Percentiles rank a stretch among this genome's conserved stretches.
These are phyloP conservation scores for Acanthamoeba lenticulata DNA, from an alignment of 208 protist species.

Conservation along the genomic window DNA sequence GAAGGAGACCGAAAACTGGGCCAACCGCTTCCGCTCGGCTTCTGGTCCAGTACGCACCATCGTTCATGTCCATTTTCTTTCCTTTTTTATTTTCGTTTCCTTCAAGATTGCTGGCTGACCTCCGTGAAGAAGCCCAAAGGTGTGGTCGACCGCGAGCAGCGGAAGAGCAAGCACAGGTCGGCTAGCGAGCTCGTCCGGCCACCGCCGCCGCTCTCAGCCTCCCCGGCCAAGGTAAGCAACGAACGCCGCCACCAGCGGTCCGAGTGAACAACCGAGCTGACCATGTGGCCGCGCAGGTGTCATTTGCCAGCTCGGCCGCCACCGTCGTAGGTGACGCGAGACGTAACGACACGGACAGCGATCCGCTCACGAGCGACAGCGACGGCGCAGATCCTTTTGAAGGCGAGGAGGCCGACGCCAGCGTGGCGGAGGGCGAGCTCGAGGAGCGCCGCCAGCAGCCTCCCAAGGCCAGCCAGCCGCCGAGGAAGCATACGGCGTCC, in stretches of 20 bases:
- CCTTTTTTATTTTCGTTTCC: too few relatives aligned
- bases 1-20: background rate
- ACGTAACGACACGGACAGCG: constrained; percentile 6
- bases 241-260: too few relatives aligned
- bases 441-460: background rate
- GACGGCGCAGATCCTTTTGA: background rate
- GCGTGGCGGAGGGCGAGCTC: background rate
- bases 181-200: background rate
- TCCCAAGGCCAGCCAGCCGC: background rate
- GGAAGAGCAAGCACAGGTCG: background rate
- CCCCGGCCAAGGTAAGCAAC: too few relatives aligned
- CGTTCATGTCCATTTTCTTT: too few relatives aligned
- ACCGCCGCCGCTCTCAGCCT: background rate
- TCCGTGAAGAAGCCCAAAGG: too few relatives aligned
- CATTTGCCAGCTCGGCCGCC: background rate
- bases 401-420: background rate
- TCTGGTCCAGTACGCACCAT: background rate
- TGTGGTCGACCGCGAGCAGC: too few relatives aligned
- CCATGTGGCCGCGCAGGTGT: too few relatives aligned
- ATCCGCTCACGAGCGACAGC: background rate
- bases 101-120: too few relatives aligned
- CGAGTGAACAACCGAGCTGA: too few relatives aligned
- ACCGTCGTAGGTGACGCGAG: background rate
- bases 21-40: background rate
- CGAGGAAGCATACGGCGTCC: background rate